Percentiles rank a stretch among this genome's conserved stretches.
phyloP scores from a whole-genome alignment of 2,329 filamentous ascomycete genomes.

The Pestalotiopsis sp. region DNA sequence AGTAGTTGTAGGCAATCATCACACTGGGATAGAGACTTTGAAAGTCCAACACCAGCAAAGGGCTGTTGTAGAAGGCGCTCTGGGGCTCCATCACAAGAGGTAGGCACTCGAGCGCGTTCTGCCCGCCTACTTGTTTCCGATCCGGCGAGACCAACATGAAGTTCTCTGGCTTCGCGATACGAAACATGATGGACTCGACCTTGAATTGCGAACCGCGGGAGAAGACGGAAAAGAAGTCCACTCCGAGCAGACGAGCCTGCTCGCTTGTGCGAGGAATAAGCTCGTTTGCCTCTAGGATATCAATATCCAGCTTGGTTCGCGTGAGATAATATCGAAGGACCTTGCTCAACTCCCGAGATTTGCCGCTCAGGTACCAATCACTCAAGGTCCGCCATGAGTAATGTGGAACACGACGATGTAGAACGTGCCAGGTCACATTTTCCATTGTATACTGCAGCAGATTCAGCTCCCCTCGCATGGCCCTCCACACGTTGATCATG shows the following conservation, averaged over 20 bases:
- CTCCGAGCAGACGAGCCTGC: conserved; percentile 87
- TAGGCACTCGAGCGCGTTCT: conserved; percentile 92
- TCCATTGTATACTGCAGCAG: conserved; percentile 95
- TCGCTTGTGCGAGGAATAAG: conserved; percentile 88
- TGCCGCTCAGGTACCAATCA: conserved; percentile 75
- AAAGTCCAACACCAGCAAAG: conserved; percentile 89
- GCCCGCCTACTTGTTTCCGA: conserved; percentile 86
- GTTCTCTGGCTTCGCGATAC: conserved; percentile 96
- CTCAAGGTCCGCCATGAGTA: conserved; percentile 82
- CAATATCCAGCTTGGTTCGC: conserved; percentile 80
- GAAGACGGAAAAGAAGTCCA: conserved; percentile 97
- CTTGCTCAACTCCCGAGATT: conserved; percentile 70
- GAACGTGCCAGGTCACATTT: conserved; percentile 88
- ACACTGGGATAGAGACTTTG: conserved; percentile 95
- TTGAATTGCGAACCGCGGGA: conserved; percentile 97
- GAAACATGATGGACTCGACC: conserved; percentile 97
- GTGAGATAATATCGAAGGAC: conserved; percentile 77
- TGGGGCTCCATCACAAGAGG: conserved; percentile 97
- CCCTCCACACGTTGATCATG: conserved; percentile 96
- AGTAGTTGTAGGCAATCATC: conserved; percentile 99
- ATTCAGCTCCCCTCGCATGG: conserved; percentile 91
- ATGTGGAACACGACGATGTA: conserved; percentile 86
- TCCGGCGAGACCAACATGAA: conserved; percentile 89
- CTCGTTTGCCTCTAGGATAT: conserved; percentile 89
- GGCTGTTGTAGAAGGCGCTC: conserved; percentile 90